Evolutionary conservation across 2,329 filamentous ascomycete species (phyloP).

Genomic region (Lachnellula cervina): DNA sequence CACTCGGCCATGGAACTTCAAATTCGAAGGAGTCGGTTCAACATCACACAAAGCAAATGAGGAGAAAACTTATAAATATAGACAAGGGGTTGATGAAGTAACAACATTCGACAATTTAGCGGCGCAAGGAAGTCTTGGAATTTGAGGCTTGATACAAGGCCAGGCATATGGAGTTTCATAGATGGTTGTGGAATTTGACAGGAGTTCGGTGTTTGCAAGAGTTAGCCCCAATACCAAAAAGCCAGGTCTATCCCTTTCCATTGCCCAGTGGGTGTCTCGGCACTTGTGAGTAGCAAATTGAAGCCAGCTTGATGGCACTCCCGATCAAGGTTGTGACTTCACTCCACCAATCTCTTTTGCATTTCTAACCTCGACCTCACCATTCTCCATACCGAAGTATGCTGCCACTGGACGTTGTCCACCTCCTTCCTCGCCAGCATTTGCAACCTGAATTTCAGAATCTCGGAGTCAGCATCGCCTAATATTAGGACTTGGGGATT

Average conservation of each 20-base stretch:
- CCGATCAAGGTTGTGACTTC: conserved; percentile 24
- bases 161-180: not conserved
- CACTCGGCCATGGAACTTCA: not conserved
- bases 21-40: not conserved
- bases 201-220: too few species aligned
- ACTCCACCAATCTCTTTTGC: conserved; percentile 31
- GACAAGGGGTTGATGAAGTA: not conserved
- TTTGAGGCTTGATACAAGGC: not conserved
- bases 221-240: too few species aligned
- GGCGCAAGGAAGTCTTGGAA: not conserved
- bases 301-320: not conserved
- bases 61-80: not conserved
- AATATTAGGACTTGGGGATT: too few species aligned
- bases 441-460: conserved; percentile 50
- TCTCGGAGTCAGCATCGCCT: too few species aligned
- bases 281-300: too few species aligned
- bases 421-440: conserved; percentile 54
- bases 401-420: conserved; percentile 90
- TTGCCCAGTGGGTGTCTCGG: too few species aligned
- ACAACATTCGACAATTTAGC: not conserved
- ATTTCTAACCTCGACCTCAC: conserved; percentile 54
- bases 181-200: not conserved
- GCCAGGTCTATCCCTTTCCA: too few species aligned
- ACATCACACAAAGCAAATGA: not conserved
- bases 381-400: conserved; percentile 89